A percentile compares a stretch with the other conserved stretches of the same genome.
Evolutionary conservation across 805 yeast species (phyloP).

Genomic region (Nakazawaea anatomiae): DNA sequence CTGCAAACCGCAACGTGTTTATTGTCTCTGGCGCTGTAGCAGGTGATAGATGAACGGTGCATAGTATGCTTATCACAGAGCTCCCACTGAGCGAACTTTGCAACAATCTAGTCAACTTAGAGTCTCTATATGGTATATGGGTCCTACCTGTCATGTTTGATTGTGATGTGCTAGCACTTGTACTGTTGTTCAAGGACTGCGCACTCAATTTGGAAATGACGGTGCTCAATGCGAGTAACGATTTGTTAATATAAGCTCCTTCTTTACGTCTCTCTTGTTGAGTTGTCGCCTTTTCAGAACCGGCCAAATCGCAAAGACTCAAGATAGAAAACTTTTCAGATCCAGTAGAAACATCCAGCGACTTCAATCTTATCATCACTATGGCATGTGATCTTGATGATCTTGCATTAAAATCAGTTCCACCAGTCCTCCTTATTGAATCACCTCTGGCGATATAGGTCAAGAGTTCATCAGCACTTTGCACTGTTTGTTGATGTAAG

Average conservation of each 20-base stretch:
- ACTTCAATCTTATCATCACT: slow-evolving; percentile 56
- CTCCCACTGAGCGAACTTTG: slow-evolving; percentile 92
- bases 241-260: slow-evolving; percentile 89
- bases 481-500: slow-evolving; percentile 54
- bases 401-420: slow-evolving; percentile 83
- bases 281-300: slow-evolving; percentile 84
- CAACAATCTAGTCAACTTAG: slow-evolving; percentile 80
- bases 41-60: slow-evolving; percentile 72
- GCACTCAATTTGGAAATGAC: slow-evolving; percentile 78
- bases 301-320: slow-evolving; percentile 92
- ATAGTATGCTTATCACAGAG: slow-evolving; percentile 75
- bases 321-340: slow-evolving; percentile 48
- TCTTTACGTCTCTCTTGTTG: slow-evolving; percentile 82
- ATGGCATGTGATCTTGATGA: slow-evolving; percentile 93
- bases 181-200: slow-evolving; percentile 16
- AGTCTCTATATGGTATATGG: slow-evolving; percentile 91
- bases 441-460: slow-evolving; percentile 65
- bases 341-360: slow-evolving; percentile 34
- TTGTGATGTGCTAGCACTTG: slow-evolving; percentile 1
- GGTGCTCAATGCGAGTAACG: slow-evolving; percentile 82
- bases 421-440: slow-evolving; percentile 67
- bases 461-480: slow-evolving; percentile 53
- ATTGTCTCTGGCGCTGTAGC: slow-evolving; percentile 69
- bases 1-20: slow-evolving; percentile 86
- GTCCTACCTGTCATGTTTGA: slow-evolving; percentile 23